phyloP scores from a whole-genome alignment of 257 asterid genomes.

The Scutellaria minor region DNA sequence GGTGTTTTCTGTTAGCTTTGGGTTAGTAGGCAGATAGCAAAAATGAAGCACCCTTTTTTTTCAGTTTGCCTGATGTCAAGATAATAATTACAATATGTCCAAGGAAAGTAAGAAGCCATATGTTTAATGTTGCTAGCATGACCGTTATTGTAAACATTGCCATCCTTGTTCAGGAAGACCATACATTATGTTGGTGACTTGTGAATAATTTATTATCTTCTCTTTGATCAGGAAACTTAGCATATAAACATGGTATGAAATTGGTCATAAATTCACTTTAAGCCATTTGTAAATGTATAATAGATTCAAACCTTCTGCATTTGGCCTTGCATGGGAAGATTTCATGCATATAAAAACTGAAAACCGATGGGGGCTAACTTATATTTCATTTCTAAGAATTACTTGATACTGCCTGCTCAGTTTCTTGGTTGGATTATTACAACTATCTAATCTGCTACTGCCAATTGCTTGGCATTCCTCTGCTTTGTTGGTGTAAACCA shows the following conservation, averaged over 20 bases:
- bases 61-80: neutral
- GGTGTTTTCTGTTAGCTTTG: slow-evolving; percentile 10
- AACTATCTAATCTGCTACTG: neutral
- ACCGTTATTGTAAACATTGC: neutral
- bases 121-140: slow-evolving; percentile 15
- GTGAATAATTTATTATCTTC: slow-evolving; percentile 17
- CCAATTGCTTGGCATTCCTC: slow-evolving; percentile 20
- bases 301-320: neutral
- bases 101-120: slow-evolving; percentile 4
- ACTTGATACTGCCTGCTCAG: slow-evolving; percentile 1
- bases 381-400: slow-evolving; percentile 14
- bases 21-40: slow-evolving; percentile 11
- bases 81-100: neutral
- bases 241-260: slow-evolving; percentile 14
- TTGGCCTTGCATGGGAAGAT: slow-evolving; percentile 21
- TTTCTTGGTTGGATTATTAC: neutral
- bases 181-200: neutral
- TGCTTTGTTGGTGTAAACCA: slow-evolving; percentile 42
- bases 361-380: slow-evolving; percentile 14
- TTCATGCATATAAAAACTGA: slow-evolving; percentile 1
- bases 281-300: neutral
- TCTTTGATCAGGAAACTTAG: slow-evolving; percentile 24
- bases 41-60: slow-evolving; percentile 19
- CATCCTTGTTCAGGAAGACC: slow-evolving; percentile 25
- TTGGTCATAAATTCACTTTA: slow-evolving; percentile 5